phyloP scores from a whole-genome alignment of 2,329 filamentous ascomycete species.

The Fusarium dimerum region DNA sequence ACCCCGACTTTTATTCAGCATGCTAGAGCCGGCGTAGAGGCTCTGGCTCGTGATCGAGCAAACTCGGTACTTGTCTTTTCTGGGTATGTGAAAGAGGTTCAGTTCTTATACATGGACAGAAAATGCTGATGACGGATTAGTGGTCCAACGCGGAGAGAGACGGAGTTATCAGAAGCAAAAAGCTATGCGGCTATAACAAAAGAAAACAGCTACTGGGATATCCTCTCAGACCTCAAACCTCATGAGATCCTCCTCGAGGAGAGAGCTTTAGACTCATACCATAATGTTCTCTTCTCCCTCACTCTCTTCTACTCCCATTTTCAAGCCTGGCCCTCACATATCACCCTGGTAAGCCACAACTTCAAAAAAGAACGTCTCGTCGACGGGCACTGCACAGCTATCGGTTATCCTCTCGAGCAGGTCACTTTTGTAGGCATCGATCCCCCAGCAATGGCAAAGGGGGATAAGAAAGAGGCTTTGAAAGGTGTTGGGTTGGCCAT shows the following conservation, averaged over 20 bases:
- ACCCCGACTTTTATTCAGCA: conserved; percentile 79
- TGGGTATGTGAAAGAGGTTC: conserved; percentile 50
- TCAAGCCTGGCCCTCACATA: conserved; percentile 52
- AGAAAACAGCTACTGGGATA: conserved; percentile 48
- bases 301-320: conserved; percentile 45
- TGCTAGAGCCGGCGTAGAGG: conserved; percentile 63
- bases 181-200: conserved; percentile 60
- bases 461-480: conserved; percentile 41
- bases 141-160: conserved; percentile 62
- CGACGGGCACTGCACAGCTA: conserved; percentile 62
- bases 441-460: conserved; percentile 49
- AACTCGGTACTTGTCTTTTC: conserved; percentile 67
- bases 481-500: conserved; percentile 45
- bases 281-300: conserved; percentile 80
- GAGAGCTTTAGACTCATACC: conserved; percentile 79
- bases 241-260: conserved; percentile 60
- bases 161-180: conserved; percentile 58
- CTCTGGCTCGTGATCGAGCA: conserved; percentile 46
- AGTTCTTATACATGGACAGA: background rate
- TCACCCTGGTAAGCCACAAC: conserved; percentile 68
- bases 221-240: conserved; percentile 28
- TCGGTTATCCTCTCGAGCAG: conserved; percentile 51
- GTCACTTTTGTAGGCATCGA: conserved; percentile 64
- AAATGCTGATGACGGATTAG: conserved; percentile 37
- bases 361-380: conserved; percentile 68